These are phyloP conservation scores for Eucalyptus paniculata DNA, from an alignment of 345 rosid species.

Conservation along the genomic window DNA sequence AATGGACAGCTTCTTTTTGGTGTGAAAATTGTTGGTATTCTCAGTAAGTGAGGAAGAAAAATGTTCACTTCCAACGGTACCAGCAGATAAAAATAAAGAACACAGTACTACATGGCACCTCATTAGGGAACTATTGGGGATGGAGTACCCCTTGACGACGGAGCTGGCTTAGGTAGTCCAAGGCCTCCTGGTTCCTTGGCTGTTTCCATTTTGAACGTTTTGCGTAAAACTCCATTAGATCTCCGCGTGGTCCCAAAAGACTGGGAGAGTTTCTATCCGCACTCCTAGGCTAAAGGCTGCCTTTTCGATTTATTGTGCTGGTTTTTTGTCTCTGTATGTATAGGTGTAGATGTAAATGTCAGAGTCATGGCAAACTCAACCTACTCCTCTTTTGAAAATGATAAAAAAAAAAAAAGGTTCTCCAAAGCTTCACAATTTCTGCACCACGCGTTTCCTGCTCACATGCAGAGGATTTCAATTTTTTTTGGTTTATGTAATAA, in stretches of 20 bases:
- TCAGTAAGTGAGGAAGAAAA: accelerated
- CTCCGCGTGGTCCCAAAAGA: background rate
- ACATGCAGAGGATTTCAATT: background rate
- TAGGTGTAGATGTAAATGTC: background rate
- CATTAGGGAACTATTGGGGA: too few relatives aligned
- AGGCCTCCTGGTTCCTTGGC: too few relatives aligned
- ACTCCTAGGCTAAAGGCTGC: conserved; percentile 3
- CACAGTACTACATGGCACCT: too few relatives aligned
- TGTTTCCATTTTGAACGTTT: background rate
- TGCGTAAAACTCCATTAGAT: background rate
- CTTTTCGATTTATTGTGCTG: conserved; percentile 13
- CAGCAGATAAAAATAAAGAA: too few relatives aligned
- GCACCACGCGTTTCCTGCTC: background rate
- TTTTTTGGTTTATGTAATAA: background rate
- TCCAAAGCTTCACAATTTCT: background rate
- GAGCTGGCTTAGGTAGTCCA: too few relatives aligned
- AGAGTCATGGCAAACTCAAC: background rate
- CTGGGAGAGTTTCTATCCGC: background rate
- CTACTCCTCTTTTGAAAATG: background rate
- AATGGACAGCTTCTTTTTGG: accelerated
- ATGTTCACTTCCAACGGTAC: too few relatives aligned
- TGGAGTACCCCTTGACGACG: too few relatives aligned
- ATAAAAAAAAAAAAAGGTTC: too few relatives aligned
- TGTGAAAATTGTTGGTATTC: too few relatives aligned
- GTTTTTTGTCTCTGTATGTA: background rate